Evolutionary conservation across 1,139 yeast genomes (phyloP), one percentile per base, ranked within the genome.

Genomic region (Yamadazyma dendronema): DNA sequence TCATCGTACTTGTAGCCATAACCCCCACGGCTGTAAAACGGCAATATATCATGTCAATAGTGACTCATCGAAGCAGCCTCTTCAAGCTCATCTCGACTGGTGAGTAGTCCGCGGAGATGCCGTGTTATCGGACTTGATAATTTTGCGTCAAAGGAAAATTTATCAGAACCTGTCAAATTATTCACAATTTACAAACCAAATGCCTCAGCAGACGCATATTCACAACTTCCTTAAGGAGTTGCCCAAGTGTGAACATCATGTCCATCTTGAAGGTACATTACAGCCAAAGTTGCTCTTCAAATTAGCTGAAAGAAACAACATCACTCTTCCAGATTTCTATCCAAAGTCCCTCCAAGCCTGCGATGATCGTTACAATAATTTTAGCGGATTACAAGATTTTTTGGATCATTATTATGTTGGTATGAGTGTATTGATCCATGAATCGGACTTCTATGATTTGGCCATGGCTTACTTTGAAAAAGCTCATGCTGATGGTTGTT

Each of bases 211-310:
- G n/a, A 24, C 6, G 6, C 53, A 51, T 33, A 48, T 58, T 47
- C 46, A 49, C 19, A 45, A 47, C 34, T 84, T 84, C 58, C 70
- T 84, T 38, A 63, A 60, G 30, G 88, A 81, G 46, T 64, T 84
- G 33, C 92, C 94, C 39, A 84, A 84, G 58, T 84, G 92, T 66
- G 94, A 84, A 57, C 92, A 84, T 54, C 94, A 84, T 53, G 77
- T 84, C 38, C 94, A 84, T 58, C 59, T 84, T 36, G 94, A 84
- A 65, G 95, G 95, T 26, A 84, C 94, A 24, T 60, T 85, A 40
- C 87, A 82, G 47, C 94, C 94, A 10, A 74, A 74, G 31, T 66
- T 84, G 27, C 63, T 85, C 41, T 82, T 84, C 60, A 74, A 78
- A 41, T 64, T 85, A 39, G 88, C 92, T 2, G 51, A 65, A 47